Conservation (phyloP, 192 early-diverging fungal species). For the Gigaspora rosea region DNA sequence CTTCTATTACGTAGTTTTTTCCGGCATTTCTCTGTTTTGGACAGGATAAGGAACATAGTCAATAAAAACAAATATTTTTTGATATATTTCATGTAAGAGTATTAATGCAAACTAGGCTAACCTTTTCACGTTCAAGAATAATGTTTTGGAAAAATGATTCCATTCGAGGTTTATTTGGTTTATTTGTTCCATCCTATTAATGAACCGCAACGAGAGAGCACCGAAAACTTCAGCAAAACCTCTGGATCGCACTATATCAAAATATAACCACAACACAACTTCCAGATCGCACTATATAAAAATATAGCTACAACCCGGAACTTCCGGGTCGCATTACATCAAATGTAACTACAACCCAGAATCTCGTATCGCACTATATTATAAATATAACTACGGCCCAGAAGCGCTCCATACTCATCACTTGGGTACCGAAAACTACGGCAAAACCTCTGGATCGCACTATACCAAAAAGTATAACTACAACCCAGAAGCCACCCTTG, state of each 20-base stretch:
- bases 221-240: slow-evolving; percentile 23
- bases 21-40: slow-evolving; percentile 23
- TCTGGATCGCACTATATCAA: slow-evolving; percentile 24
- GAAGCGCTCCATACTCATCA: slow-evolving; percentile 26
- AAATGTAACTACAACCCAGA: too few species aligned
- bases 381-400: not conserved
- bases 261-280: slow-evolving; percentile 17
- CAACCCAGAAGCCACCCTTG: slow-evolving; percentile 24
- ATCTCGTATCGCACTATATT: too few species aligned
- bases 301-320: too few species aligned
- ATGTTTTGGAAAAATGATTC: slow-evolving; percentile 23
- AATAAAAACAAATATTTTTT: slow-evolving; percentile 20
- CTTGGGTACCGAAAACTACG: slow-evolving; percentile 21
- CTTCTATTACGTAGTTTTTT: slow-evolving; percentile 30
- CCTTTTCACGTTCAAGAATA: slow-evolving; percentile 29
- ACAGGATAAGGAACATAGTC: slow-evolving; percentile 11
- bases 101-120: slow-evolving; percentile 7
- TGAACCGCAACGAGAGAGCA: not conserved
- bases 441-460: slow-evolving; percentile 26
- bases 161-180: slow-evolving; percentile 2
- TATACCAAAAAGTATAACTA: slow-evolving; percentile 22
- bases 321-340: too few species aligned
- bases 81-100: slow-evolving; percentile 15
- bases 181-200: not conserved
- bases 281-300: too few species aligned